These are phyloP conservation scores for Penicillium waksmanii DNA, from an alignment of 495 filamentous ascomycete genomes.

Conservation along the genomic window DNA sequence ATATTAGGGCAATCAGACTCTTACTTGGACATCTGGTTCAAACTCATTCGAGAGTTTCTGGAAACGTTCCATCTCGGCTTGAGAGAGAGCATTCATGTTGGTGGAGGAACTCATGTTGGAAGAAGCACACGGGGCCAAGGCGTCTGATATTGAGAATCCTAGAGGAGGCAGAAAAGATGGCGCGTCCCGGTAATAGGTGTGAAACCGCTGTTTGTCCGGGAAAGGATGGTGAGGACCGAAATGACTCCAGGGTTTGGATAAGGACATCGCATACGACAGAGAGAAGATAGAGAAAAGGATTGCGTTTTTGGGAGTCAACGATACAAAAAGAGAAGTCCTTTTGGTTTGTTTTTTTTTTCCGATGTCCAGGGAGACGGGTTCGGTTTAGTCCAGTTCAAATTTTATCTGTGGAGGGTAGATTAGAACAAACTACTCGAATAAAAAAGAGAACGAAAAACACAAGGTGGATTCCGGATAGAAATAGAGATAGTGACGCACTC, in stretches of 20 bases:
- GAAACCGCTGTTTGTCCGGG: conserved; percentile 36
- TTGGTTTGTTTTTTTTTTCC: background rate
- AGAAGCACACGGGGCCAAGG: conserved; percentile 18
- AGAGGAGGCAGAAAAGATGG: conserved; percentile 30
- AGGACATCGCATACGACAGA: conserved; percentile 46
- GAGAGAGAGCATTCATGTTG: conserved; percentile 52
- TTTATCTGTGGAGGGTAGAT: background rate
- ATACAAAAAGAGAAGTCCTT: background rate
- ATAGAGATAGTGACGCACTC: conserved; percentile 5
- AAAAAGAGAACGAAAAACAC: background rate
- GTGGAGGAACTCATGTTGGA: conserved; percentile 24
- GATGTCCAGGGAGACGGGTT: background rate
- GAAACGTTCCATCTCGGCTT: conserved; percentile 57
- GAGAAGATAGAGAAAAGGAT: background rate
- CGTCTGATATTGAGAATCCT: conserved; percentile 30
- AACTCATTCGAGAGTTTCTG: conserved; percentile 63
- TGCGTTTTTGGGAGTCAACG: background rate
- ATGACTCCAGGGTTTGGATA: conserved; percentile 46
- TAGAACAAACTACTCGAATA: background rate
- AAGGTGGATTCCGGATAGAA: background rate
- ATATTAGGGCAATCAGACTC: no score
- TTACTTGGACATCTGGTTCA: conserved; percentile 66
- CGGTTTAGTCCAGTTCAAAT: no score
- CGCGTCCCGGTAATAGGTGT: conserved; percentile 28
- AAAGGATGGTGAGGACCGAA: conserved; percentile 42